These are phyloP conservation scores for Casuarina glauca DNA, from an alignment of 306 rosid species.

Conservation along the genomic window DNA sequence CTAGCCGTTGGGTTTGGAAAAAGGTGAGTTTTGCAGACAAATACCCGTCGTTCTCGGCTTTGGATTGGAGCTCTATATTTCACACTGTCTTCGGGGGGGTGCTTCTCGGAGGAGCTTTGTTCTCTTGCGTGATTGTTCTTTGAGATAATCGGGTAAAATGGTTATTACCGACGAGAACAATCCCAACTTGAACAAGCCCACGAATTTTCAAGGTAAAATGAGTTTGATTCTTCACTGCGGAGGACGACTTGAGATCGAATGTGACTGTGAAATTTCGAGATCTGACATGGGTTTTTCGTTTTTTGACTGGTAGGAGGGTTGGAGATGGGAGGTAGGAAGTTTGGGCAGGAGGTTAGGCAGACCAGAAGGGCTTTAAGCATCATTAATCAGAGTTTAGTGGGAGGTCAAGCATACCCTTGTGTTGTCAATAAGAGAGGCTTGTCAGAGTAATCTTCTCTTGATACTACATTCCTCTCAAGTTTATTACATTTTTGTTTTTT, in stretches of 20 bases:
- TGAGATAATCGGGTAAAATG: slow-evolving; percentile 43
- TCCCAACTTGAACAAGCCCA: slow-evolving; percentile 55
- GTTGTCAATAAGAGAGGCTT: slow-evolving; percentile 81
- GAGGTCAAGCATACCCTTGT: slow-evolving; percentile 64
- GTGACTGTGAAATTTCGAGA: slow-evolving; percentile 9
- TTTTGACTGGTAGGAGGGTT: slow-evolving; percentile 41
- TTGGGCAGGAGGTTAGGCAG: slow-evolving; percentile 52
- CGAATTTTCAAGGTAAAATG: slow-evolving; percentile 52
- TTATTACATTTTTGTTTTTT: background rate
- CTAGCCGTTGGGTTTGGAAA: slow-evolving; percentile 93
- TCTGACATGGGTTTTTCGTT: slow-evolving; percentile 12
- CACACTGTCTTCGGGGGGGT: background rate
- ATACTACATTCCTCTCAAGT: background rate
- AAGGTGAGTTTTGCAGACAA: slow-evolving; percentile 35
- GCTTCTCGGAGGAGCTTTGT: background rate
- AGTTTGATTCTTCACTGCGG: background rate
- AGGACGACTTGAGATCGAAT: slow-evolving; percentile 12
- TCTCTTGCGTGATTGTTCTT: slow-evolving; percentile 21
- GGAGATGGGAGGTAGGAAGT: slow-evolving; percentile 48
- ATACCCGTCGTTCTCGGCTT: slow-evolving; percentile 32
- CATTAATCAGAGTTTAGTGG: slow-evolving; percentile 60
- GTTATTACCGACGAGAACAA: slow-evolving; percentile 54
- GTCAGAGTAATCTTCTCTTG: slow-evolving; percentile 52
- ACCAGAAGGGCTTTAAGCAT: slow-evolving; percentile 74
- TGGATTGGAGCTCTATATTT: slow-evolving; percentile 8